phyloP scores from a whole-genome alignment of 345 rosid genomes.

The Citrus cavaleriei region DNA sequence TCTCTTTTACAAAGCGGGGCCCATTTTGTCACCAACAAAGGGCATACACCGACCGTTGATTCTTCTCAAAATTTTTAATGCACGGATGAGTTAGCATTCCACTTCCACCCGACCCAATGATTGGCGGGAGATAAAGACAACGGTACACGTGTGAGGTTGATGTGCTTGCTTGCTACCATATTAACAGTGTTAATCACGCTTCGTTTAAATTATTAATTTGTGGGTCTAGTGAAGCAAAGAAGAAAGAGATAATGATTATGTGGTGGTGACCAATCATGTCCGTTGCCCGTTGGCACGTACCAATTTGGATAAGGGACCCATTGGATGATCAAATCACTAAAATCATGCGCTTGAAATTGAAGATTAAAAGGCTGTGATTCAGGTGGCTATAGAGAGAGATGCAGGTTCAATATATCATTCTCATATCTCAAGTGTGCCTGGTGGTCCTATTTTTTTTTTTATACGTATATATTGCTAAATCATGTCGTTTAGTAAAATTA shows the following conservation, averaged over 20 bases:
- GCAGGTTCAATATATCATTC: neutral
- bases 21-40: neutral
- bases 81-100: neutral
- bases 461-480: too few relatives aligned
- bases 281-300: conserved; percentile 22
- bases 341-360: conserved; percentile 18
- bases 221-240: neutral
- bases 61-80: neutral
- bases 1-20: neutral
- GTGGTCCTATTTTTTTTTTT: too few relatives aligned
- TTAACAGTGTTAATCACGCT: neutral
- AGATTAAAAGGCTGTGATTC: conserved; percentile 8
- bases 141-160: conserved; percentile 11
- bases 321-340: neutral
- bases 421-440: too few relatives aligned
- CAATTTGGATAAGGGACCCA: conserved; percentile 4
- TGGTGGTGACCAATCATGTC: conserved; percentile 15
- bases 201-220: neutral
- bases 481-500: too few relatives aligned
- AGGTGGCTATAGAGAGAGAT: neutral
- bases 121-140: neutral
- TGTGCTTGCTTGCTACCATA: neutral
- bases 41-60: neutral
- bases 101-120: neutral
- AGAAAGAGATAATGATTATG: neutral